These are phyloP conservation scores for Cladosporium sp. DNA, from an alignment of 2,329 filamentous ascomycete genomes.

Conservation along the genomic window DNA sequence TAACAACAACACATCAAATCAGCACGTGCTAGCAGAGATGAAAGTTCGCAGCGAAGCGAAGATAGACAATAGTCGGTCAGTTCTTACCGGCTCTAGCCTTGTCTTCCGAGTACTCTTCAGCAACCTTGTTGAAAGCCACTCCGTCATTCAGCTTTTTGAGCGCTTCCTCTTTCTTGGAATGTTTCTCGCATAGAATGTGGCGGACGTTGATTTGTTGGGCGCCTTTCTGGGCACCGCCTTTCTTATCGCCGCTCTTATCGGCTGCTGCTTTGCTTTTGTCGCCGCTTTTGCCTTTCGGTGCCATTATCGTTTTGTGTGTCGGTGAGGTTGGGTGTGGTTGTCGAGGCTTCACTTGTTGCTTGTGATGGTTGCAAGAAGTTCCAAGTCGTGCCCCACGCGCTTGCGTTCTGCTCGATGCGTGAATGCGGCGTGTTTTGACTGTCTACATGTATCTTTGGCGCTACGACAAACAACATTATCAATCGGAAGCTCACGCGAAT, in stretches of 20 bases:
- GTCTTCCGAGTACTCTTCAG: constrained; percentile 69
- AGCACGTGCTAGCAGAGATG: too few relatives aligned
- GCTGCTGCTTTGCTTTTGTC: constrained; percentile 27
- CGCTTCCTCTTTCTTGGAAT: constrained; percentile 73
- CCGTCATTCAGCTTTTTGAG: constrained; percentile 63
- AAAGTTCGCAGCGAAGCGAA: too few relatives aligned
- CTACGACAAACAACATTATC: not conserved
- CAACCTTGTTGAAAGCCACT: constrained; percentile 70
- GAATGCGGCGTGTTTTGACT: too few relatives aligned
- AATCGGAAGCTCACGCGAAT: too few relatives aligned
- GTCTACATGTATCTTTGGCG: not conserved
- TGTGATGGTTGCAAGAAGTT: not conserved
- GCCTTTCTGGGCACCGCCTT: constrained; percentile 45
- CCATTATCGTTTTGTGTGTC: constrained; percentile 20
- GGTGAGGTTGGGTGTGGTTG: not conserved
- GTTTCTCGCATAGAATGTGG: constrained; percentile 74
- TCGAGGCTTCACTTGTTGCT: not conserved
- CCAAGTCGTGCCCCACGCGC: not conserved
- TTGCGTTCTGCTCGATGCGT: not conserved
- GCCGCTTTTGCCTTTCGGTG: constrained; percentile 32
- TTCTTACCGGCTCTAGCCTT: constrained; percentile 60
- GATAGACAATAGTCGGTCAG: too few relatives aligned
- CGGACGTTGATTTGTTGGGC: constrained; percentile 69
- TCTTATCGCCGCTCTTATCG: constrained; percentile 24
- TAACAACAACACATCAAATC: too few relatives aligned